Evolutionary conservation across 306 rosid genomes (phyloP), one percentile per base, ranked within the genome.

Genomic region (Cucumis sativus): DNA sequence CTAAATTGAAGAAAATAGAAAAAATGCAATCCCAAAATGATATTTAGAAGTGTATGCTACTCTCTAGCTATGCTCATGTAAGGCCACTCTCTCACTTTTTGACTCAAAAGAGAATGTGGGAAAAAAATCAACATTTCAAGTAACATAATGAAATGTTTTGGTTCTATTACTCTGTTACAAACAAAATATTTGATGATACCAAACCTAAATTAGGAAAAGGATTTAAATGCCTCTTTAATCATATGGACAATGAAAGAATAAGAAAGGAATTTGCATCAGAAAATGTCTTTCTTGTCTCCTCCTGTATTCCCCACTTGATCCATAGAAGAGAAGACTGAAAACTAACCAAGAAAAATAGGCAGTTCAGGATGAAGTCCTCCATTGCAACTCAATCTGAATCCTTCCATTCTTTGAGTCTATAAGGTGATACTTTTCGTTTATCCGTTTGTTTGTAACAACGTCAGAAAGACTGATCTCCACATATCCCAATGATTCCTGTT

Each of bases 391-490:
- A 30, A 92, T 81, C 37, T 92, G 98, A 76, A 94, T 56, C 61
- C 86, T 87, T 28, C 98, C 98, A 76, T 94, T 94, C 83, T 88
- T 94, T 1, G 98, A 94, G 86, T 94, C 97, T 78, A 94, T 94
- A 64, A 92, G 96, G 83, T 94, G 94, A 67, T 83, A 84, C 75
- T 79, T 94, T 80, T 94, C 97, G 61, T 94, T 94, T 56, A 90
- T 92, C 40, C 96, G 80, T 78, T 87, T 92, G 86, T 94, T 94
- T 11, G 89, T 1, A 66, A 92, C 87, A 14, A 92, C 96, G 18
- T 94, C 97, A 0, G 85, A 77, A 55, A 94, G 96, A 88, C 45
- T 70, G 64, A 90, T 90, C 68, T 90, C 89, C 0, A 80, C 81
- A 17, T 94, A 94, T 40, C 98, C 98, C 84, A 94, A 82, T 17